Percentiles rank a stretch among this genome's conserved stretches.
Conservation (phyloP, 73 alveolate species). For the Urostyla sp. region DNA sequence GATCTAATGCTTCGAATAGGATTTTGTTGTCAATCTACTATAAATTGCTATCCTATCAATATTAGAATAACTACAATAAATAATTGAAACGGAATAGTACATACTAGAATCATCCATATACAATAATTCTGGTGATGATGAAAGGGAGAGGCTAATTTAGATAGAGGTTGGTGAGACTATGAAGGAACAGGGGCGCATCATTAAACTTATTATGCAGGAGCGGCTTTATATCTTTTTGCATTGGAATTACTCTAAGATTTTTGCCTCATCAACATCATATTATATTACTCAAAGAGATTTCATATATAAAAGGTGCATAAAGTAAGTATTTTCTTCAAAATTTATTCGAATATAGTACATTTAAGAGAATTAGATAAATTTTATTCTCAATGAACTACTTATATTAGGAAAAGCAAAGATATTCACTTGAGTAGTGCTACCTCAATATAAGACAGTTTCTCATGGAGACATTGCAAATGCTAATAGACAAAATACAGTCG, state of each 20-base stretch:
- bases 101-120: constrained; percentile 1
- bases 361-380: constrained; percentile 28
- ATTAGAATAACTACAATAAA: constrained; percentile 7
- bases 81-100: constrained; percentile 42
- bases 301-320: constrained; percentile 31
- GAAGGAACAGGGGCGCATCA: constrained; percentile 11
- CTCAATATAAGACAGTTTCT: constrained; percentile 21
- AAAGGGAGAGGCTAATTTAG: neutral
- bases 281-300: constrained; percentile 35
- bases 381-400: constrained; percentile 36
- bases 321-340: too few relatives aligned
- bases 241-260: constrained; percentile 9
- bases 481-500: constrained; percentile 28
- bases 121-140: neutral
- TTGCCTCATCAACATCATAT: neutral
- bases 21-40: constrained; percentile 7
- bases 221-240: neutral
- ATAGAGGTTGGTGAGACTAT: constrained; percentile 25
- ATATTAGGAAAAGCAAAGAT: constrained; percentile 18
- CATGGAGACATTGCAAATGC: constrained; percentile 24
- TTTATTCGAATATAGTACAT: too few relatives aligned
- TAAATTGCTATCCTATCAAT: constrained; percentile 1
- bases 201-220: constrained; percentile 3
- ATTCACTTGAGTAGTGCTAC: constrained; percentile 7
- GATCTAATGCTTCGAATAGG: constrained; percentile 14